A percentile compares a stretch with the other conserved stretches of the same genome.
These are phyloP conservation scores for Polychaeton citri DNA, from an alignment of 2,329 filamentous ascomycete species.

Conservation along the genomic window DNA sequence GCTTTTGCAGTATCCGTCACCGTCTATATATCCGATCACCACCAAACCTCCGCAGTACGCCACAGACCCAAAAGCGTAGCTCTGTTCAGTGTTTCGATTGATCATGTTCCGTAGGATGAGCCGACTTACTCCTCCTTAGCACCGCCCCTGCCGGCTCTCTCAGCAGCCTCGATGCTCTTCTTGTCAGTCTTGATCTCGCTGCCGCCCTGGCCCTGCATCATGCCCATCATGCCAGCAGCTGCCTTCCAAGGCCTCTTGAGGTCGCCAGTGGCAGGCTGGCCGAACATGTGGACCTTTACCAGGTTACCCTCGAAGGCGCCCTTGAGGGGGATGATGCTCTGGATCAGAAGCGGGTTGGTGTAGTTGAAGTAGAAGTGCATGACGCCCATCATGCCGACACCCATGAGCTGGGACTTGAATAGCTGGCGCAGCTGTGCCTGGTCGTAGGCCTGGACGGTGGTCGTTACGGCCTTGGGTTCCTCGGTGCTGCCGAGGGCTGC, in stretches of 20 bases:
- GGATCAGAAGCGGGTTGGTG: slow-evolving; percentile 97
- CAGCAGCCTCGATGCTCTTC: slow-evolving; percentile 41
- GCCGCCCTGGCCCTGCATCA: slow-evolving; percentile 45
- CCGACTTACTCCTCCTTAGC: slow-evolving; percentile 38
- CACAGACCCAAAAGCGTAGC: too few relatives aligned
- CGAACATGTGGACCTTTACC: slow-evolving; percentile 88
- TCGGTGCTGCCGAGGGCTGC: slow-evolving; percentile 85
- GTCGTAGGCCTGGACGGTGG: slow-evolving; percentile 93
- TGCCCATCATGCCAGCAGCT: slow-evolving; percentile 66
- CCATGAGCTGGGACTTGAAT: slow-evolving; percentile 89
- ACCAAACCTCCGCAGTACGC: too few relatives aligned
- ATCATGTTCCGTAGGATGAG: too few relatives aligned
- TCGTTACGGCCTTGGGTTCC: slow-evolving; percentile 91
- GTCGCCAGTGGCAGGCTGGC: slow-evolving; percentile 74
- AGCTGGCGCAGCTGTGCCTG: slow-evolving; percentile 67
- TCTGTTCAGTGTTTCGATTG: too few relatives aligned
- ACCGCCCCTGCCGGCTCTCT: slow-evolving; percentile 36
- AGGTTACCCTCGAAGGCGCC: slow-evolving; percentile 88
- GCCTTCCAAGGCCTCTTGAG: slow-evolving; percentile 95
- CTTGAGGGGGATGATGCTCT: slow-evolving; percentile 97
- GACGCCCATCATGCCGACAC: slow-evolving; percentile 91
- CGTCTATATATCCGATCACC: too few relatives aligned
- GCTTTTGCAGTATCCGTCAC: too few relatives aligned
- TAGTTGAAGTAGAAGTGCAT: slow-evolving; percentile 99
- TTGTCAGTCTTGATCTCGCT: slow-evolving; percentile 71